Percentiles rank a stretch among this genome's conserved stretches.
These are phyloP conservation scores for Malus sieversii DNA, from an alignment of 306 rosid species.

Conservation along the genomic window DNA sequence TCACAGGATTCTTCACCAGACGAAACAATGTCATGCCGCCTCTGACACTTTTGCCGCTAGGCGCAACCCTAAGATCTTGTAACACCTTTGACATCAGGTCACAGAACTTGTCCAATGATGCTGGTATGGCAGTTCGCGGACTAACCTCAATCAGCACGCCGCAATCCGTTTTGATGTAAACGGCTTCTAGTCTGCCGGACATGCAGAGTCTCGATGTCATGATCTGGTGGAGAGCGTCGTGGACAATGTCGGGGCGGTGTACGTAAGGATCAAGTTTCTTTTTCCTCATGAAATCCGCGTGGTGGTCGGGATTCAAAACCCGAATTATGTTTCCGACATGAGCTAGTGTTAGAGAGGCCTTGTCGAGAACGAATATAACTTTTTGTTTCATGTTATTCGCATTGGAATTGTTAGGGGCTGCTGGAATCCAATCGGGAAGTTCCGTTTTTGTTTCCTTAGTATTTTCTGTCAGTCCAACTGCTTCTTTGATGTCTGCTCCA, in stretches of 20 bases:
- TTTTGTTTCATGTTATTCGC: neutral
- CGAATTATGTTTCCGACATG: neutral
- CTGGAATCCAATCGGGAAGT: neutral
- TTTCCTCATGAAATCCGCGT: neutral
- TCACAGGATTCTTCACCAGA: constrained; percentile 3
- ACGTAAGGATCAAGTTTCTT: neutral
- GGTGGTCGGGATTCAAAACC: neutral
- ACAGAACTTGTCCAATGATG: constrained; percentile 9
- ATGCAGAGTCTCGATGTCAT: neutral
- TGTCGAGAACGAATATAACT: neutral
- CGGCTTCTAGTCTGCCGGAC: constrained; percentile 1
- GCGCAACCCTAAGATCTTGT: neutral
- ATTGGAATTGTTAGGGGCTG: neutral
- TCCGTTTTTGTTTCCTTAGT: neutral
- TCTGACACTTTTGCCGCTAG: constrained; percentile 1
- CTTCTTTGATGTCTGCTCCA: neutral
- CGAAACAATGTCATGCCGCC: neutral
- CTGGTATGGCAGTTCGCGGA: neutral
- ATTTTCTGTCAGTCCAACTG: neutral
- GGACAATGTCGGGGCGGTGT: constrained; percentile 13
- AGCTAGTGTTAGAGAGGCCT: neutral
- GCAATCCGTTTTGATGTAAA: constrained; percentile 4
- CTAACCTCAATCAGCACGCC: neutral
- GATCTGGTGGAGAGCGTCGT: neutral
- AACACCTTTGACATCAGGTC: constrained; percentile 5